Percentiles rank a stretch among this genome's conserved stretches.
These are phyloP conservation scores for Lactarius indigo DNA, from an alignment of 768 basidiomycete species.

Conservation along the genomic window DNA sequence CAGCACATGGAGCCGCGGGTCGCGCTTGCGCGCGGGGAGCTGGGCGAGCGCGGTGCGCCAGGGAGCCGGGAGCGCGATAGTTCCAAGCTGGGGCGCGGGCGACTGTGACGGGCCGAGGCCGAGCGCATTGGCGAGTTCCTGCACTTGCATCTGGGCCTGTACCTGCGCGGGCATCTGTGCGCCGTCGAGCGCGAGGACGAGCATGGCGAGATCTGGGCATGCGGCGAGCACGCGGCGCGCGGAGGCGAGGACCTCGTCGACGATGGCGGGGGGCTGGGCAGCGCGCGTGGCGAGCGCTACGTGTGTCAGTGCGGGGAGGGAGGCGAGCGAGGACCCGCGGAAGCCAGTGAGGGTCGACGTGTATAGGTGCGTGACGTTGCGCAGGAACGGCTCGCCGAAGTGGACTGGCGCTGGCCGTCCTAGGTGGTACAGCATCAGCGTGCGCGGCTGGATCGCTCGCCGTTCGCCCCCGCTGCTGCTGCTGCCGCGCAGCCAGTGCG, in stretches of 20 bases:
- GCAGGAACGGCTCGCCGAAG: slow-evolving; percentile 22
- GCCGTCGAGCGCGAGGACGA: slow-evolving; percentile 21
- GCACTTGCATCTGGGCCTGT: background rate
- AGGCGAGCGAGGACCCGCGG: slow-evolving; percentile 14
- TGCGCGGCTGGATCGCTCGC: slow-evolving; percentile 16
- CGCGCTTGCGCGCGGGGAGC: background rate
- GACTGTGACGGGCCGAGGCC: background rate
- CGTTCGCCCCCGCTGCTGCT: background rate
- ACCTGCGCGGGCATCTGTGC: background rate
- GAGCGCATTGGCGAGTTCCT: background rate
- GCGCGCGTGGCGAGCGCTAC: slow-evolving; percentile 24
- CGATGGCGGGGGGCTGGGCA: background rate
- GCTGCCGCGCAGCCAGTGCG: slow-evolving; percentile 23
- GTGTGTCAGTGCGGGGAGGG: slow-evolving; percentile 21
- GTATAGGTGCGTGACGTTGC: slow-evolving; percentile 21
- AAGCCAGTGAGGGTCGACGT: slow-evolving; percentile 26
- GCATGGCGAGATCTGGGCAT: slow-evolving; percentile 19
- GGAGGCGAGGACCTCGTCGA: slow-evolving; percentile 7
- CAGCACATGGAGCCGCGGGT: slow-evolving; percentile 23
- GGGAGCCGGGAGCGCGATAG: background rate
- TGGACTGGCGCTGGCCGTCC: slow-evolving; percentile 22
- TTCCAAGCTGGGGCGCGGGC: background rate
- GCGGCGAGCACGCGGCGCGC: slow-evolving; percentile 9
- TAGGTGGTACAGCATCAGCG: slow-evolving; percentile 26
- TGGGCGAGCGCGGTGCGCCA: slow-evolving; percentile 6